Conservation (phyloP, 345 rosid genomes). For the Pugionium dolabratum region DNA sequence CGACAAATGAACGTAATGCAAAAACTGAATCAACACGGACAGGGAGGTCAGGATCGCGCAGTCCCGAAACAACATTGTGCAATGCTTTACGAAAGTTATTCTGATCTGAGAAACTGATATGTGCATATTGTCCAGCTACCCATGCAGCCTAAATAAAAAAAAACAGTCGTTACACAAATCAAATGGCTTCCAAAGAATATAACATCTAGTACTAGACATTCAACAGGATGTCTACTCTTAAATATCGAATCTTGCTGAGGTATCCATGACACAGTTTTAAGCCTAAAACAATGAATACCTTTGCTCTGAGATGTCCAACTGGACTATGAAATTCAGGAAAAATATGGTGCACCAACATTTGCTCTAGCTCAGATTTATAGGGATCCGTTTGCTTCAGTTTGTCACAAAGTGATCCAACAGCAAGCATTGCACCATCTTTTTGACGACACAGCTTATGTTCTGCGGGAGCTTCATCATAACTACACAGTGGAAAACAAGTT, state of each 20-base stretch:
- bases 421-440: conserved; percentile 98
- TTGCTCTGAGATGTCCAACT: conserved; percentile 91
- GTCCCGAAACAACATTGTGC: conserved; percentile 79
- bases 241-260: conserved; percentile 5
- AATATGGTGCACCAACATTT: conserved; percentile 88
- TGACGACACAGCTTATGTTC: conserved; percentile 82
- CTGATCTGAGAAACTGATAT: conserved; percentile 72
- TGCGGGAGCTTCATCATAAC: conserved; percentile 76
- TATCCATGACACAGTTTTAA: conserved; percentile 24
- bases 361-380: conserved; percentile 83
- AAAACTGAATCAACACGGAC: conserved; percentile 96
- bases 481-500: conserved; percentile 36
- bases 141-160: conserved; percentile 72
- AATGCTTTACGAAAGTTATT: conserved; percentile 75
- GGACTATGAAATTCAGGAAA: conserved; percentile 89
- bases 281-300: conserved; percentile 49
- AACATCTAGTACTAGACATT: conserved; percentile 14
- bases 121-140: conserved; percentile 97
- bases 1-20: conserved; percentile 89
- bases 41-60: conserved; percentile 93
- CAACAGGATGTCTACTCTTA: conserved; percentile 12
- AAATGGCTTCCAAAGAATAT: background rate
- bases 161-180: conserved; percentile 3
- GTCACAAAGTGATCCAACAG: conserved; percentile 98
- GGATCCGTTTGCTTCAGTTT: conserved; percentile 95